Conservation (phyloP, 2,329 filamentous ascomycete species). For the Arthrinium phaeospermum region DNA sequence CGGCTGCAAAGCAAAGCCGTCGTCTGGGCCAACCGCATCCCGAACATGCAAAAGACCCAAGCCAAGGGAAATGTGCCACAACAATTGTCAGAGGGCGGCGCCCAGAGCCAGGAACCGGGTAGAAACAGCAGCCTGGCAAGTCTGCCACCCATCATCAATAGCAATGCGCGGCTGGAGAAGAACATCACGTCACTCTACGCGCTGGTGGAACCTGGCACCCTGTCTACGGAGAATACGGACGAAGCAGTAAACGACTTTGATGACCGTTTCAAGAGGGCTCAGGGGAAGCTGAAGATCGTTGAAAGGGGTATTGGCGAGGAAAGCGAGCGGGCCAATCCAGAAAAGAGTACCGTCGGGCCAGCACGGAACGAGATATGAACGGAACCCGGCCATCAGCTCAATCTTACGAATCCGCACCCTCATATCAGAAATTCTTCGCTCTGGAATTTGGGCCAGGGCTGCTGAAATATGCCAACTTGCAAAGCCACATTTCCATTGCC, state of each 20-base stretch:
- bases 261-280: slow-evolving; percentile 79
- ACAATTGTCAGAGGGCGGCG: slow-evolving; percentile 18
- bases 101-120: slow-evolving; percentile 6
- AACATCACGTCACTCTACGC: slow-evolving; percentile 78
- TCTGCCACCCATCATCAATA: slow-evolving; percentile 51
- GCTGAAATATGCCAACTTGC: neutral
- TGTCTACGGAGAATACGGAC: slow-evolving; percentile 84
- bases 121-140: neutral
- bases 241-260: slow-evolving; percentile 92
- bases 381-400: neutral
- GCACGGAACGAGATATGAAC: slow-evolving; percentile 25
- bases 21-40: slow-evolving; percentile 77
- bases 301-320: slow-evolving; percentile 66
- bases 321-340: neutral
- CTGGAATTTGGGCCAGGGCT: neutral
- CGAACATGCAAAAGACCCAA: slow-evolving; percentile 16
- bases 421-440: neutral
- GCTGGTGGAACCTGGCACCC: slow-evolving; percentile 77
- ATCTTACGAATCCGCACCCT: neutral
- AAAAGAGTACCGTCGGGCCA: neutral
- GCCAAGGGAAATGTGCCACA: slow-evolving; percentile 11
- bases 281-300: slow-evolving; percentile 84
- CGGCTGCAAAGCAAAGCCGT: slow-evolving; percentile 77
- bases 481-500: slow-evolving; percentile 1
- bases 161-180: slow-evolving; percentile 72